Evolutionary conservation across 163 green algal genomes (phyloP), one percentile per base, ranked within the genome.

Genomic region (Volvox carteri): DNA sequence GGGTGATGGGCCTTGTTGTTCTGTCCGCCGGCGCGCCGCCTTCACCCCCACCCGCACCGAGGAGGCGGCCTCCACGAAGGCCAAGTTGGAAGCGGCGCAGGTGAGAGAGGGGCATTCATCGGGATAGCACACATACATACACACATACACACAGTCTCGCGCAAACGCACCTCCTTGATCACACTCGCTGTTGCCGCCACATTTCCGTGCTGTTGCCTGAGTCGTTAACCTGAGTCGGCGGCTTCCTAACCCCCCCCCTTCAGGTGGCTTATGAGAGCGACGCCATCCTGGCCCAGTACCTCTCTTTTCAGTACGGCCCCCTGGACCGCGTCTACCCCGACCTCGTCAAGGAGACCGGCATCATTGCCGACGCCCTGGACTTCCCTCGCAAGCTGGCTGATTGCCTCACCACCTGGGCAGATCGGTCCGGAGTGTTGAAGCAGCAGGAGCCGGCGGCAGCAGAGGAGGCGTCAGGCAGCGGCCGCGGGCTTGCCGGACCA

Each of bases 1-100:
- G 25, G 94, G 94, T 35, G 88, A 94, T 67, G 93, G 90, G 50
- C 91, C 94, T n/a, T 95, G 93, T 85, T 97, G 93, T 87, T 95
- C 91, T 60, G 92, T 85, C 39, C 39, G 74, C 87, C 65, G 83
- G 0, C 87, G 91, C 23, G 62, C 77, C 2, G 90, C 78, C 16
- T 95, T 93, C 74, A 94, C 93, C 23, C 90, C 94, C 41, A 95
- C 92, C 0, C 73, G 86, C 18, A 85, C 28, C 0, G 92, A 96
- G 85, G 91, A 93, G 85, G 65, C 74, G 56, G 87, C 84, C 30
- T 84, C 83, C 56, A 92, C 85, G 19, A 92, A 92, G 67, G 87
- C 87, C 78, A 94, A 94, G 91, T 89, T 89, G 35, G 86, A 92
- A 39, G 85, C 87, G 30, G 90, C 91, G 2, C 90, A 93, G 86